These are phyloP conservation scores for Fagopyrum homotropicum DNA, from an alignment of 148 eudicot species.

Conservation along the genomic window DNA sequence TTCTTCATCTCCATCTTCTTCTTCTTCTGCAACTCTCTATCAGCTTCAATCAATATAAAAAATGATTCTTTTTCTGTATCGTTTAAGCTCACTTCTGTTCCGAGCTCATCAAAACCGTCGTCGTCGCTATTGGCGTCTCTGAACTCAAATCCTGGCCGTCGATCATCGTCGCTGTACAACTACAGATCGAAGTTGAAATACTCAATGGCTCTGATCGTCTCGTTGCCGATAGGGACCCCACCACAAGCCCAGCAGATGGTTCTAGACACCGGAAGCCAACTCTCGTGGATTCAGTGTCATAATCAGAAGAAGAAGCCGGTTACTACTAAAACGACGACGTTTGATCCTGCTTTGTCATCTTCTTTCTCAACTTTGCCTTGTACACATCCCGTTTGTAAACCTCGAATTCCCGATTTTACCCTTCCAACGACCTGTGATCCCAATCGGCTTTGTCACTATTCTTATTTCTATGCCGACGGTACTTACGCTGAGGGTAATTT, in stretches of 20 bases:
- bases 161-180: not conserved
- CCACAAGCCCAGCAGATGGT: constrained; percentile 3
- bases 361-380: not conserved
- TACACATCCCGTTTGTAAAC: constrained; percentile 2
- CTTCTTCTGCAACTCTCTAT: not conserved
- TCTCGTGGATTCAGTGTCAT: constrained; percentile 9
- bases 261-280: constrained; percentile 7
- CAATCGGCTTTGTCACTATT: constrained; percentile 10
- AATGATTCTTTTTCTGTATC: not conserved
- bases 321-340: not conserved
- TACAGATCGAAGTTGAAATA: constrained; percentile 9
- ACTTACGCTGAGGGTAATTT: constrained; percentile 10
- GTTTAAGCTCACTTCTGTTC: not conserved
- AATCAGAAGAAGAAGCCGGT: not conserved
- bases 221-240: constrained; percentile 8
- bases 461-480: constrained; percentile 11
- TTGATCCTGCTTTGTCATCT: constrained; percentile 5
- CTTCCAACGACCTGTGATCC: constrained; percentile 9
- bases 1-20: not conserved
- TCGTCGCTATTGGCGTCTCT: not conserved
- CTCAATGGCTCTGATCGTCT: constrained; percentile 7
- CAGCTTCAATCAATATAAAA: not conserved
- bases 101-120: not conserved
- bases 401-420: constrained; percentile 2
- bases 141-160: not conserved